These are phyloP conservation scores for Irpex lacteus DNA, from an alignment of 1,284 basidiomycete genomes.

Conservation along the genomic window DNA sequence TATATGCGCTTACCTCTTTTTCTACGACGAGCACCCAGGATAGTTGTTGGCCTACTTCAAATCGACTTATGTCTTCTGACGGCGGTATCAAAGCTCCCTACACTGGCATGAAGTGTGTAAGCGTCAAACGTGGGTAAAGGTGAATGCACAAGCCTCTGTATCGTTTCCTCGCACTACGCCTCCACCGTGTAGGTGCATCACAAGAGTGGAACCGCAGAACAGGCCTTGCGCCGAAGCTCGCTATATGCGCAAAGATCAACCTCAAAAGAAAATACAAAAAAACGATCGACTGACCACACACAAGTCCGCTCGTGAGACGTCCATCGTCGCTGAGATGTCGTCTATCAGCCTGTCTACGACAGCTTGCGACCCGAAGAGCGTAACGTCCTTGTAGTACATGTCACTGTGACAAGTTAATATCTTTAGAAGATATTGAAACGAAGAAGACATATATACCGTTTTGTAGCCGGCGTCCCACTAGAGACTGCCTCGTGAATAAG, in stretches of 20 bases:
- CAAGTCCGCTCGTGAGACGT: conserved; percentile 70
- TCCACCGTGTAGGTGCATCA: conserved; percentile 55
- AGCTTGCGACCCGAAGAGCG: conserved; percentile 71
- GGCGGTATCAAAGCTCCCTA: conserved; percentile 75
- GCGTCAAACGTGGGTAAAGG: too few species aligned
- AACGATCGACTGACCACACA: conserved; percentile 81
- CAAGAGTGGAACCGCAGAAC: conserved; percentile 64
- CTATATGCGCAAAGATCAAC: too few species aligned
- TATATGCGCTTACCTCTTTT: conserved; percentile 70
- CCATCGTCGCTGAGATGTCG: conserved; percentile 81
- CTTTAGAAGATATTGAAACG: background rate
- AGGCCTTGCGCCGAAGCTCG: conserved; percentile 87
- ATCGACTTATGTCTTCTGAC: conserved; percentile 62
- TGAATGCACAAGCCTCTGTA: conserved; percentile 47
- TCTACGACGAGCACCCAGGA: conserved; percentile 85
- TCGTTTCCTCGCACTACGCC: conserved; percentile 49
- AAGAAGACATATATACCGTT: conserved; percentile 45
- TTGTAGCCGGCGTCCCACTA: conserved; percentile 57
- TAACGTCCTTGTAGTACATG: conserved; percentile 82
- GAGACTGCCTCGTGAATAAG: conserved; percentile 63
- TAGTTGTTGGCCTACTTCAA: conserved; percentile 52
- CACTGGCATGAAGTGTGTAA: too few species aligned
- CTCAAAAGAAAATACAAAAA: too few species aligned
- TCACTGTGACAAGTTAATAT: conserved; percentile 50
- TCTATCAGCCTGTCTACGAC: conserved; percentile 85